Percentiles rank a stretch among this genome's conserved stretches.
Evolutionary conservation across 2,329 filamentous ascomycete genomes (phyloP).

Genomic region (Epichloe scottii): DNA sequence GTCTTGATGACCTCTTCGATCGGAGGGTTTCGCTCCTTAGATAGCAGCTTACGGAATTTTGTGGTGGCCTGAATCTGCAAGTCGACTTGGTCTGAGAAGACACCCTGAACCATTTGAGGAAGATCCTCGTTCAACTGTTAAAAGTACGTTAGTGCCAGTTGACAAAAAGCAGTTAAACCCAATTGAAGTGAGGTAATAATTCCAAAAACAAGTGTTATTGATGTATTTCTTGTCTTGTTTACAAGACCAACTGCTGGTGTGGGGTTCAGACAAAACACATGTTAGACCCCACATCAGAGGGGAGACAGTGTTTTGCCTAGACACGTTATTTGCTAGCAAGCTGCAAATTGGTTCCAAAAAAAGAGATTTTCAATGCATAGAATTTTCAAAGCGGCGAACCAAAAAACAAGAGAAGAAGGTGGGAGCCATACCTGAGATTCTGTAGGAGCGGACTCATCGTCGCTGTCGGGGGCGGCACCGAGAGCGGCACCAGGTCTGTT

Average conservation of each 20-base stretch:
- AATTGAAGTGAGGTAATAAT: not conserved
- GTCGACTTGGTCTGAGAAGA: constrained; percentile 98
- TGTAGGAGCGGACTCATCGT: constrained; percentile 89
- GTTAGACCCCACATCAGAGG: constrained; percentile 20
- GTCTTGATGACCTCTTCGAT: constrained; percentile 99
- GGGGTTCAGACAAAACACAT: constrained; percentile 17
- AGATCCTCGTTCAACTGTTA: constrained; percentile 88
- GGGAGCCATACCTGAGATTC: constrained; percentile 71
- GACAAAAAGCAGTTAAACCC: constrained; percentile 6
- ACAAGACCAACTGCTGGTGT: constrained; percentile 14
- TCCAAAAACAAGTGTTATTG: no score
- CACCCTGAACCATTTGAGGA: constrained; percentile 92
- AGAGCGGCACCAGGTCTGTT: constrained; percentile 69
- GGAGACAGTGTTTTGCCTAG: constrained; percentile 5
- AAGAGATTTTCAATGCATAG: not conserved
- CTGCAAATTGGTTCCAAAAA: not conserved
- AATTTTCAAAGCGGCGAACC: not conserved
- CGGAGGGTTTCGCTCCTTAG: constrained; percentile 96
- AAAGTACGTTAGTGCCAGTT: constrained; percentile 12
- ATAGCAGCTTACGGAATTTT: constrained; percentile 95
- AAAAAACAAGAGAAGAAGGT: constrained; percentile 1
- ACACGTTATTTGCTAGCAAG: not conserved
- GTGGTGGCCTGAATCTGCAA: constrained; percentile 94
- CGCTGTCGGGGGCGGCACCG: constrained; percentile 85
- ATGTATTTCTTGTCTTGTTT: not conserved